Conservation (phyloP, 2,329 filamentous ascomycete genomes). For the Talaromyces pinophilus region DNA sequence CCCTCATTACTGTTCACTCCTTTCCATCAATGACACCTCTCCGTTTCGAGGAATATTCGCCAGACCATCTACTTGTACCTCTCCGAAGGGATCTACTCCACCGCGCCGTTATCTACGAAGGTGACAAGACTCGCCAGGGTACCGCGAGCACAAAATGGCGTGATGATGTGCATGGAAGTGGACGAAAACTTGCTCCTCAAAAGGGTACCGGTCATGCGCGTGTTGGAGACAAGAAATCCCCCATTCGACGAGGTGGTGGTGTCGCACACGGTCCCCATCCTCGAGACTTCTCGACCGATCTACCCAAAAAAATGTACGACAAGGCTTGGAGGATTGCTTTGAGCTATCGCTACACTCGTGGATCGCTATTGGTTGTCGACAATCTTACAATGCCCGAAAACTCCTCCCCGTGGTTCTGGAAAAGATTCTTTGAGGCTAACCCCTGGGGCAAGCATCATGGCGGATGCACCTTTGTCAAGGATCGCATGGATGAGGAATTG, state of each 20-base stretch:
- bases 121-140: slow-evolving; percentile 81
- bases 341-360: slow-evolving; percentile 83
- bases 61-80: slow-evolving; percentile 81
- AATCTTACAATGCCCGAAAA: slow-evolving; percentile 66
- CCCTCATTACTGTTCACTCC: slow-evolving; percentile 81
- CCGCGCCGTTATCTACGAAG: slow-evolving; percentile 88
- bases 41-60: slow-evolving; percentile 73
- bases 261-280: slow-evolving; percentile 88
- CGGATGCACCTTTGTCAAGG: slow-evolving; percentile 74
- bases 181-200: slow-evolving; percentile 78
- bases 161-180: slow-evolving; percentile 78
- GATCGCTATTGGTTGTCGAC: slow-evolving; percentile 83
- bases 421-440: slow-evolving; percentile 69
- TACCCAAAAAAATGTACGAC: slow-evolving; percentile 91
- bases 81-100: slow-evolving; percentile 90
- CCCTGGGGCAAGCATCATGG: slow-evolving; percentile 67
- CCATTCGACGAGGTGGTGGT: slow-evolving; percentile 80
- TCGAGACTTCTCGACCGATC: slow-evolving; percentile 80
- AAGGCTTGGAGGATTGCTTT: slow-evolving; percentile 92
- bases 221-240: slow-evolving; percentile 76
- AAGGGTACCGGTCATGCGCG: slow-evolving; percentile 84
- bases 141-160: slow-evolving; percentile 82
- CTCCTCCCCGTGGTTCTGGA: slow-evolving; percentile 58
- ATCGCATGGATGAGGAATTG: slow-evolving; percentile 61
- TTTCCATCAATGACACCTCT: slow-evolving; percentile 88